Evolutionary conservation across 2,329 filamentous ascomycete genomes (phyloP).

Genomic region (Aspergillus sojae): DNA sequence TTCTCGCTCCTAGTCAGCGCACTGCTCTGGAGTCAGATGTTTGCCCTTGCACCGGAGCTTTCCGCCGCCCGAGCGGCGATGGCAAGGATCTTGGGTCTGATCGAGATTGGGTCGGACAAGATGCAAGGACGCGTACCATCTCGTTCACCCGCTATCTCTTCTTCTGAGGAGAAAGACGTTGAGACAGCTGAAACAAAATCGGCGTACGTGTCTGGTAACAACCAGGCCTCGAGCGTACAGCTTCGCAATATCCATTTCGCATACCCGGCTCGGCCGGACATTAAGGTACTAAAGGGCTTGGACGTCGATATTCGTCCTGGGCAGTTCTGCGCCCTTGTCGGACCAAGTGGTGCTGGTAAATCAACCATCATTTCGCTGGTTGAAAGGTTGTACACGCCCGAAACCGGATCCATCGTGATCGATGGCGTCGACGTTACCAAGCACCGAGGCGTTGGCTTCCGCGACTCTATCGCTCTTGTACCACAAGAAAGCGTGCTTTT

Average conservation of each 20-base stretch:
- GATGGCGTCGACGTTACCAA: slow-evolving; percentile 54
- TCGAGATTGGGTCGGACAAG: slow-evolving; percentile 39
- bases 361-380: slow-evolving; percentile 63
- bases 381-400: slow-evolving; percentile 58
- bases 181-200: slow-evolving; percentile 26
- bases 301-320: slow-evolving; percentile 55
- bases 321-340: slow-evolving; percentile 60
- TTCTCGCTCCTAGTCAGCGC: slow-evolving; percentile 72
- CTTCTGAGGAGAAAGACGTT: slow-evolving; percentile 25
- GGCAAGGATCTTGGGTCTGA: slow-evolving; percentile 55
- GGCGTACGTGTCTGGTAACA: slow-evolving; percentile 16
- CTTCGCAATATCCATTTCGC: slow-evolving; percentile 66
- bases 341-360: slow-evolving; percentile 68
- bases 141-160: background rate
- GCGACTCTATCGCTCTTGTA: slow-evolving; percentile 50
- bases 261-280: slow-evolving; percentile 65
- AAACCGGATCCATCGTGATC: slow-evolving; percentile 54
- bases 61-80: slow-evolving; percentile 66
- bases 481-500: slow-evolving; percentile 54
- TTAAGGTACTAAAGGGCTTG: slow-evolving; percentile 60
- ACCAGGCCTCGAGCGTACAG: slow-evolving; percentile 48
- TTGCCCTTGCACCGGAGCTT: slow-evolving; percentile 74
- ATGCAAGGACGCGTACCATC: slow-evolving; percentile 28
- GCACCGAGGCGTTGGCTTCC: slow-evolving; percentile 41
- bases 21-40: slow-evolving; percentile 73